Base-by-base conservation (phyloP, 331 rosid genomes). In the Malus hybrid region DNA sequence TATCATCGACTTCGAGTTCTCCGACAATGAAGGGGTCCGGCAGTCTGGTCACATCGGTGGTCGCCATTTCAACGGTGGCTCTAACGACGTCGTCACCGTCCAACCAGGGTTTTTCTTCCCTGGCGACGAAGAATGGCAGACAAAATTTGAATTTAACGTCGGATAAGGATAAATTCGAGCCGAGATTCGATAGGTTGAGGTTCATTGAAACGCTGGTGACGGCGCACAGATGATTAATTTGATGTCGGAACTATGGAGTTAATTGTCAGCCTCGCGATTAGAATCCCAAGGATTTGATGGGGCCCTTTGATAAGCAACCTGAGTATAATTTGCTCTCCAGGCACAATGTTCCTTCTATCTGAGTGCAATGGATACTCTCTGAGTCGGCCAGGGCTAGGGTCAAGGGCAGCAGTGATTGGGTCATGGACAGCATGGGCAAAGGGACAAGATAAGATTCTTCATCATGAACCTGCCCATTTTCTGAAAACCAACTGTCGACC, bases 161-260 rank as follows among this genome's bases (percentile, higher is more conserved):
- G 59, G 78, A 62, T 42, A 81, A 79, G 86, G 86, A 79, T 83
- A 84, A 84, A 34, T 87, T 87, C 57, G 81, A 87, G 69, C 90
- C 90, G 34, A 87, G 82, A 50, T 87, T 87, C 70, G 90, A 87
- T 42, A 88, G 90, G 18, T 67, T 87, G 83, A 82, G 82, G 69
- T 87, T 87, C 83, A 84, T 84, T 10, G 88, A 87, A 77, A 87
- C 90, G 67, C 59, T 87, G 80, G 90, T 87, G 33, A 87, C 90
- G 20, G 90, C 90, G 20, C 90, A 87, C 73, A 72, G 90, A 68
- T 87, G 74, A 79, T 2, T 8, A 52, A 18, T 66, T 2, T 5
- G 60, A 54, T 12, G 22, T 24, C 24, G 32, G 56, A 34, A 63
- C 28, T 33, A n/a, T 31, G 15, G 32, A 61, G 29, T 28, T 33